Evolutionary conservation across 257 asterid species (phyloP), one percentile per base, ranked within the genome.

Genomic region (Solanum boliviense): DNA sequence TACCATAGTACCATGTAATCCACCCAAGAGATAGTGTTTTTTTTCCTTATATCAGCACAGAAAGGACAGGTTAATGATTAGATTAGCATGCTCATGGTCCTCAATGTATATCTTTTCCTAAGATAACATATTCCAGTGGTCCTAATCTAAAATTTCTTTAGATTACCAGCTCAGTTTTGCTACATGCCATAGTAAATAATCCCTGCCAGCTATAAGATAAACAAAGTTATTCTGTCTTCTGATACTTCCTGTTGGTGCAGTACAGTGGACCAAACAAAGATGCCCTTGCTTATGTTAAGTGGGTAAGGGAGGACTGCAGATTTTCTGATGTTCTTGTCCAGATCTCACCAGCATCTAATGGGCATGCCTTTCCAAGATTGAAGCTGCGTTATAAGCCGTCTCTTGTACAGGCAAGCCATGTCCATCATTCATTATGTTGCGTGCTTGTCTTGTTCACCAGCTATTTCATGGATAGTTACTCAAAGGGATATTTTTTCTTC

Each of bases 361-460:
- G 96, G 74, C 99, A 97, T 88, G 95, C 96, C 84, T 97, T 97
- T 89, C 99, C 99, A 41, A 94, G 95, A 89, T 88, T 97, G 92
- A 97, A 93, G 92, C 91, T 97, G 88, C 98, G 99, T 0, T 95
- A 95, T 91, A 97, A 97, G 93, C 99, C 99, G 46, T 95, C 99
- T 83, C 99, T 97, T 91, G 99, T 97, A 34, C 99, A 97, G 98
- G 99, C 90, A 90, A 92, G 96, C 88, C 76, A 74, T 75, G 39
- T 58, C 46, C 46, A n/a, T 83, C 85, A 48, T 46, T 41, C 68
- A 9, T 81, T 60, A 4, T 79, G 38, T 44, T 25, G 34, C 68
- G 34, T 67, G 82, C 83, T 65, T 86, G 79, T 74, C 62, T 84
- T 25, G 27, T 74, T 74, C 52, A 34, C 35, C 72, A 70, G 48